phyloP scores from a whole-genome alignment of 2,329 filamentous ascomycete species.

The Calonectria pseudoturangicola region DNA sequence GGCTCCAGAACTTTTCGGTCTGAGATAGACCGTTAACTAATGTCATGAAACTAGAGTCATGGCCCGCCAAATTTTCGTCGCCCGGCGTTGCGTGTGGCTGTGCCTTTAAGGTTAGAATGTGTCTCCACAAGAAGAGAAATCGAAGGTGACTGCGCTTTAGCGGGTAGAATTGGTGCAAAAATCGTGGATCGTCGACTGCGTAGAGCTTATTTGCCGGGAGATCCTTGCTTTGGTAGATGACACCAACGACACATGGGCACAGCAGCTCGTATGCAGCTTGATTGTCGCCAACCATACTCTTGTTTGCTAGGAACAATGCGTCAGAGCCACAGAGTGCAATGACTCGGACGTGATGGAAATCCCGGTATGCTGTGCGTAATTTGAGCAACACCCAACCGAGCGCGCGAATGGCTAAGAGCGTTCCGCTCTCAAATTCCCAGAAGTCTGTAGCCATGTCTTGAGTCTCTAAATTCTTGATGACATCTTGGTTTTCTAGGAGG shows the following conservation, averaged over 20 bases:
- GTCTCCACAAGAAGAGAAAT: constrained; percentile 3
- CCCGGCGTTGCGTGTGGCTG: not conserved
- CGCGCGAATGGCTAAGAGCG: not conserved
- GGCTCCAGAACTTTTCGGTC: not conserved
- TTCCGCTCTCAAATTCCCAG: not conserved
- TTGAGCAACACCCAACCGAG: not conserved
- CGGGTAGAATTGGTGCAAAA: not conserved
- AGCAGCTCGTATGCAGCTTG: not conserved
- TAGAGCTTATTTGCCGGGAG: no score
- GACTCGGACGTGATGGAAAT: not conserved
- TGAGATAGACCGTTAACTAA: not conserved
- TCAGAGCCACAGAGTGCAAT: not conserved
- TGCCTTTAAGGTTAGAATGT: not conserved
- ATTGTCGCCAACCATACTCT: not conserved
- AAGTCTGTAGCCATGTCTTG: not conserved
- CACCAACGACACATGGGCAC: not conserved
- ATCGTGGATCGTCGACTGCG: not conserved
- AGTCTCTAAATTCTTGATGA: not conserved
- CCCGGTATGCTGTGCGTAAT: not conserved
- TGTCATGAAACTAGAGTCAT: not conserved
- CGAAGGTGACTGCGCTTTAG: not conserved
- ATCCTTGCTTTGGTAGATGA: not conserved
- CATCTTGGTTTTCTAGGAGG: not conserved
- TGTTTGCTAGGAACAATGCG: not conserved
- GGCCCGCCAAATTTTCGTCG: not conserved